Evolutionary conservation across 495 filamentous ascomycete genomes (phyloP), one percentile per base, ranked within the genome.

Genomic region (Glarea lozoyensis): DNA sequence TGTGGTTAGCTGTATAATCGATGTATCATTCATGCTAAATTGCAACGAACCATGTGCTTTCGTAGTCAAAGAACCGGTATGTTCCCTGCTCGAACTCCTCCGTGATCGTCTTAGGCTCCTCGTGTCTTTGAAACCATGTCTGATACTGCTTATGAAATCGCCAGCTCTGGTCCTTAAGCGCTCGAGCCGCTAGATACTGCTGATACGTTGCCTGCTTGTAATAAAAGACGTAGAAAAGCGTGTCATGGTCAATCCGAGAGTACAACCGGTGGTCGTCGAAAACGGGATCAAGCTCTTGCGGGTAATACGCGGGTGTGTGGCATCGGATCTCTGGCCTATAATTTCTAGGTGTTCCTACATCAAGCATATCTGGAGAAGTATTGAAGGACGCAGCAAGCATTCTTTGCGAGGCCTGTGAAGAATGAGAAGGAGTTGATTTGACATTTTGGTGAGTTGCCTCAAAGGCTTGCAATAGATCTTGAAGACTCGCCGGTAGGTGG

Each of bases 91-190:
- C 92, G 48, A 84, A 97, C 60, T 98, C 92, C 58, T 98, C 93
- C 0, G 92, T 97, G 56, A 98, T 98, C 33, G 78, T 86, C 67
- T 98, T 97, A 15, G 92, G 92, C 67, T 98, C 92, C 57, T 98
- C 92, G 53, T 98, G 92, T 30, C 92, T 74, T 62, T 98, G 92
- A 50, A 98, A 98, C 92, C 92, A 98, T 9, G 92, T 98, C 60
- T 98, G 92, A 59, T 97, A 98, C 60, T 96, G 92, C 66, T 97
- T 98, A 61, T 98, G 92, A 62, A 98, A 98, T 23, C 92, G 73
- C 92, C 92, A 98, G 58, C 92, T 97, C 62, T 97, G 90, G 48
- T 84, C 82, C 57, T 97, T 97, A 23, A 98, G 66, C 15, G 92
- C 85, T 62, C 94, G 94, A 4, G 93, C 92, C 0, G 92, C 86